Evolutionary conservation across 1,284 basidiomycete genomes (phyloP).

Genomic region (Boletus hoseneyae): DNA sequence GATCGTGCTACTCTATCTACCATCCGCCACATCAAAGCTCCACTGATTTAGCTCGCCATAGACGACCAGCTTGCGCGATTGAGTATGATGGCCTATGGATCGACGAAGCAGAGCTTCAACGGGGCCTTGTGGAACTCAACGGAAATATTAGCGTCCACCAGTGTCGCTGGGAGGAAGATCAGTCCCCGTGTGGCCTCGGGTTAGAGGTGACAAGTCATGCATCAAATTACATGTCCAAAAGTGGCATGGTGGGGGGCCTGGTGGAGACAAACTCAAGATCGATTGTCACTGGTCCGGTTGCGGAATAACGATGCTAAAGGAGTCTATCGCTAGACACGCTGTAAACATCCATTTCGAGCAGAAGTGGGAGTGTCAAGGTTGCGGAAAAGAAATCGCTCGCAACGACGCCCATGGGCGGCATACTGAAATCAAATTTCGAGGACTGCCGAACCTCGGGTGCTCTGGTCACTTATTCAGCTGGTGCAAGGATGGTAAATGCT

Average conservation of each 20-base stretch:
- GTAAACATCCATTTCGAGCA: slow-evolving; percentile 15
- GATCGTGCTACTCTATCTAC: background rate
- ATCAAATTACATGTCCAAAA: slow-evolving; percentile 19
- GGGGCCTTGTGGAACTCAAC: background rate
- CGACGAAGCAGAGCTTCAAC: slow-evolving; percentile 17
- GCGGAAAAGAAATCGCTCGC: slow-evolving; percentile 6
- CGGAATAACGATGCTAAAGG: slow-evolving; percentile 16
- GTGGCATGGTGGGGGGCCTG: slow-evolving; percentile 18
- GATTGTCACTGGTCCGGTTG: slow-evolving; percentile 17
- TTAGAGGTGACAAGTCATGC: slow-evolving; percentile 17
- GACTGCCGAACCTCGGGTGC: slow-evolving; percentile 11
- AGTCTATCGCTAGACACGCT: slow-evolving; percentile 20
- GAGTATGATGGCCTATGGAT: slow-evolving; percentile 7
- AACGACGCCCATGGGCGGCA: slow-evolving; percentile 12
- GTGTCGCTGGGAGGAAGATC: slow-evolving; percentile 16
- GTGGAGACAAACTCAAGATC: slow-evolving; percentile 11
- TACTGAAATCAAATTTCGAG: background rate
- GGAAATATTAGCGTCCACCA: slow-evolving; percentile 8
- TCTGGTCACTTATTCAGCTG: slow-evolving; percentile 11
- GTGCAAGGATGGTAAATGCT: slow-evolving; percentile 2
- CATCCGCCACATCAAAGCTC: background rate
- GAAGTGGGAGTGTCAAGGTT: slow-evolving; percentile 15
- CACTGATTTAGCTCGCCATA: background rate
- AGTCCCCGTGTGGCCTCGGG: slow-evolving; percentile 13
- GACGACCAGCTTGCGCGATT: slow-evolving; percentile 4